Base-by-base conservation (phyloP, 768 basidiomycete genomes). In the Cystoderma amianthinum region DNA sequence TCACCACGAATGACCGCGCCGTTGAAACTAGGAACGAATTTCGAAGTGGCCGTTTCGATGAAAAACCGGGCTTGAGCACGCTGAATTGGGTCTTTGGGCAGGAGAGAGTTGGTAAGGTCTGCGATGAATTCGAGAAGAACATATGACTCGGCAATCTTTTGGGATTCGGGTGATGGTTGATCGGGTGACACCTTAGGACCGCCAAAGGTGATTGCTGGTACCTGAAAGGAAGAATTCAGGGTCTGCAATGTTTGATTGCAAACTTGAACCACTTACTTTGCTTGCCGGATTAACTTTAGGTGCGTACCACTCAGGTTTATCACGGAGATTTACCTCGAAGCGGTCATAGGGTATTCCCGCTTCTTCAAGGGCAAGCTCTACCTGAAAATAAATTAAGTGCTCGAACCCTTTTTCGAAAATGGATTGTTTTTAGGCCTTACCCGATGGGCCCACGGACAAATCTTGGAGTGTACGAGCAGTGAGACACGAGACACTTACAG, bases 241-340 rank as follows among this genome's bases (percentile, higher is more conserved):
- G 18, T 28, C 13, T 16, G 13, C 5, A 25, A 5, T 13, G 9
- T 19, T 11, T 10, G 30, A 16, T 42, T 35, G 28, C 18, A 41
- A 44, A 37, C 42, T 44, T 15, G 43, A 44, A 23, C 36, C 28
- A 51, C 53, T 12, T 49, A 79, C 82, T 71, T 82, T 84, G 61
- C 74, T 73, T 0, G 72, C 79, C 1, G 76, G 76, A 58, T 85
- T 85, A 28, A 85, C 72, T 44, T 76, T 69, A 0, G 72, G 68
- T 0, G 73, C 73, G 52, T 80, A 83, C 82, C 81, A 83, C 38
- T 71, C 76, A 1, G 82, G 82, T 60, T 85, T 85, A 62, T 80
- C 78, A 48, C 43, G 37, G 10, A 85, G 58, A 48, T 83, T 78
- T 36, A 85, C 72, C 47, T 82, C 71, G 45, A 63, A 80, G 11